Evolutionary conservation across 2,329 filamentous ascomycete species (phyloP).

Genomic region (Aureobasidium pullulans): DNA sequence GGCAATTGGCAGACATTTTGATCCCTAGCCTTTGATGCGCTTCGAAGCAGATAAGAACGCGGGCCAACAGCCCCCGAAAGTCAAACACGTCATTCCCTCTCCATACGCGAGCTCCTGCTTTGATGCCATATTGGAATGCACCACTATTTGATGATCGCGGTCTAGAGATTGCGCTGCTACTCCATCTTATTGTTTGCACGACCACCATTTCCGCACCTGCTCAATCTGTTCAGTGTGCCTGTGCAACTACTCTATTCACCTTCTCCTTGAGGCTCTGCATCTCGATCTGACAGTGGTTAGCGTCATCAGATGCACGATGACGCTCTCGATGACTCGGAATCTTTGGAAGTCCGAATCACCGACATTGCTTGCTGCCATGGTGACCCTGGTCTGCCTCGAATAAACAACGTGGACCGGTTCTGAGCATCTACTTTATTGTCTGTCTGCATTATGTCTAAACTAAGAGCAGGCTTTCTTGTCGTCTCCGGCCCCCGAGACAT

Average conservation of each 20-base stretch:
- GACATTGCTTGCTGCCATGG: neutral
- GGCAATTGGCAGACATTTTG: constrained; percentile 1
- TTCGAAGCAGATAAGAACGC: constrained; percentile 6
- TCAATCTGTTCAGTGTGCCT: neutral
- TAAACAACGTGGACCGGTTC: too few relatives aligned
- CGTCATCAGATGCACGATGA: neutral
- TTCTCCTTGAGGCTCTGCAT: neutral
- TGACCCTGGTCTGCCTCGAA: neutral
- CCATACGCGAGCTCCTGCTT: neutral
- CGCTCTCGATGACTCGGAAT: neutral
- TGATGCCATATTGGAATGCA: neutral
- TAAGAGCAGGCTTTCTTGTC: too few relatives aligned
- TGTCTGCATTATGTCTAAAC: too few relatives aligned
- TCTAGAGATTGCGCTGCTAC: neutral
- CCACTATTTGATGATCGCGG: neutral
- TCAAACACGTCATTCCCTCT: neutral
- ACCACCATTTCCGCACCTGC: too few relatives aligned
- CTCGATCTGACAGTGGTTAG: neutral
- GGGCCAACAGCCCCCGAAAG: constrained; percentile 1
- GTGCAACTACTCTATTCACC: neutral
- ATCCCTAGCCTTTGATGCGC: constrained; percentile 1
- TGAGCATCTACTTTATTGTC: too few relatives aligned
- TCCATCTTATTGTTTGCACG: neutral
- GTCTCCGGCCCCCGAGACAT: too few relatives aligned
- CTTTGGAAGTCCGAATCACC: neutral